Evolutionary conservation across 202 grass and related monocot genomes (phyloP).

Genomic region (Saccharum hybrid): DNA sequence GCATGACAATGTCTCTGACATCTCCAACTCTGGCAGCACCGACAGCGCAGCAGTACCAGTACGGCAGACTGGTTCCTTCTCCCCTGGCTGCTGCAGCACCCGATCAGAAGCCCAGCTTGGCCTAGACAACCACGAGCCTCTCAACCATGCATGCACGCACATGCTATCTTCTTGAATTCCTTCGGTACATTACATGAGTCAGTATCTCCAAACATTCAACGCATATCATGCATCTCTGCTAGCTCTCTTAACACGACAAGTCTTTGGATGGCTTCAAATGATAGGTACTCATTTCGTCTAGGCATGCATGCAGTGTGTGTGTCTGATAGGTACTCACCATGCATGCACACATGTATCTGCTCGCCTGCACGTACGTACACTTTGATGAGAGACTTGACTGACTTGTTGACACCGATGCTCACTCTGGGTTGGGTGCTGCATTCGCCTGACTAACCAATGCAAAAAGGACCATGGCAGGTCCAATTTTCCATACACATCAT

Average conservation of each 20-base stretch:
- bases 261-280: constrained; percentile 5
- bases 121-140: constrained; percentile 33
- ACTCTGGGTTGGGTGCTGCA: constrained; percentile 40
- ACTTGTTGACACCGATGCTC: constrained; percentile 17
- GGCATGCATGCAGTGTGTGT: not conserved
- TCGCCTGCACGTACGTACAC: not conserved
- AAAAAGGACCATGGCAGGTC: constrained; percentile 24
- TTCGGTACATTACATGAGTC: not conserved
- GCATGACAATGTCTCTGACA: constrained; percentile 54
- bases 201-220: constrained; percentile 13
- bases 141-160: not conserved
- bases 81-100: constrained; percentile 51
- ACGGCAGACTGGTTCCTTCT: constrained; percentile 57
- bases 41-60: constrained; percentile 47
- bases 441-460: constrained; percentile 35
- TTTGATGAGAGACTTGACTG: constrained; percentile 19
- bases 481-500: constrained; percentile 16
- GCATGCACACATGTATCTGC: not conserved
- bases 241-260: constrained; percentile 9
- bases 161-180: not conserved
- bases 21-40: constrained; percentile 47
- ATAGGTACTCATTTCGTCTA: no score
- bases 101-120: constrained; percentile 58
- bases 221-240: constrained; percentile 26
- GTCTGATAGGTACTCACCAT: not conserved